Percentiles rank a stretch among this genome's conserved stretches.
Conservation (phyloP, 2,329 filamentous ascomycete species). For the Pyricularia pennisetigena region DNA sequence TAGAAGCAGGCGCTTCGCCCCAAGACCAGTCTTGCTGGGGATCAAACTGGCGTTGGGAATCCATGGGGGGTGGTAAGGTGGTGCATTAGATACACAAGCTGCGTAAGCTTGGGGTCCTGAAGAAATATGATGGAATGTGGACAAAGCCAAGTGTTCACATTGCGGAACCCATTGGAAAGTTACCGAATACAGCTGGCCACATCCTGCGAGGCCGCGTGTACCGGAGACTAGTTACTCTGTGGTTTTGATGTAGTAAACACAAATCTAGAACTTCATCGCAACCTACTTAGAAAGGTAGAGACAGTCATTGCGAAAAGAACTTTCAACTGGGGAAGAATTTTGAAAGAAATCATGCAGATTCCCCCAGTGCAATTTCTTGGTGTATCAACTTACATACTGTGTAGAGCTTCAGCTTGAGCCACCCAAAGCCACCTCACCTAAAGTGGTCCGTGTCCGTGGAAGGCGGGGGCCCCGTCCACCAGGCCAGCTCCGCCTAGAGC, state of each 20-base stretch:
- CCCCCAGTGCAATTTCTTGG: not conserved
- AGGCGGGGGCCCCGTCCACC: not conserved
- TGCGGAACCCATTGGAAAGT: not conserved
- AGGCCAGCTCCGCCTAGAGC: too few relatives aligned
- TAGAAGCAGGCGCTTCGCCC: not conserved
- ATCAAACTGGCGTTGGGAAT: not conserved
- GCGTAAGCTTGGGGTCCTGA: not conserved
- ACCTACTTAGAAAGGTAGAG: not conserved
- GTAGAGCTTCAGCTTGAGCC: not conserved
- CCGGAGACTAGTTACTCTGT: not conserved
- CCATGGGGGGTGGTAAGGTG: not conserved
- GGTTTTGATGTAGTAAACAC: not conserved
- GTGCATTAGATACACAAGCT: not conserved
- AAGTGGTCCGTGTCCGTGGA: not conserved
- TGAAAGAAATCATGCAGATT: not conserved
- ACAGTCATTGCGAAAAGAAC: not conserved
- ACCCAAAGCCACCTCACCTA: not conserved
- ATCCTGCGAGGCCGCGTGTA: not conserved
- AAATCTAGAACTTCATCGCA: not conserved
- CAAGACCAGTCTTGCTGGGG: constrained; percentile 3
- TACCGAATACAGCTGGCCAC: not conserved
- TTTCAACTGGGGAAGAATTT: not conserved
- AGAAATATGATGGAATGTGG: not conserved
- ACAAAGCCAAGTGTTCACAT: constrained; percentile 1
- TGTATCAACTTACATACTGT: not conserved